These are phyloP conservation scores for Capsicum pubescens DNA, from an alignment of 257 asterid genomes.

Conservation along the genomic window DNA sequence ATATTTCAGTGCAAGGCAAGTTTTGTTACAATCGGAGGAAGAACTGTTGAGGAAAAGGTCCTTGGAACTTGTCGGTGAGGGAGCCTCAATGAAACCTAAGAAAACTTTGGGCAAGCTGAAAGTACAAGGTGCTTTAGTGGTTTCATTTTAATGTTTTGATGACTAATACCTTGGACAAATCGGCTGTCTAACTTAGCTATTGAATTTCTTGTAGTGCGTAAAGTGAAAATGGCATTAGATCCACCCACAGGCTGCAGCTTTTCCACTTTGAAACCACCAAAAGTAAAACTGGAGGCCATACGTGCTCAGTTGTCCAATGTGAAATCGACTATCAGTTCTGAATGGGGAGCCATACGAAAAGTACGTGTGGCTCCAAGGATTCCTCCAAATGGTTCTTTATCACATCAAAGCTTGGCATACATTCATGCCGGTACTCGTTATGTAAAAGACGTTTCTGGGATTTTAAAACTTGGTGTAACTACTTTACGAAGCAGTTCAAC, in stretches of 20 bases:
- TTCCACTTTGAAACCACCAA: constrained; percentile 64
- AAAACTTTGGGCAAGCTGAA: constrained; percentile 86
- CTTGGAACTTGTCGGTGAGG: constrained; percentile 77
- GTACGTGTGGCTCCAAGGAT: constrained; percentile 60
- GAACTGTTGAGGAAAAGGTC: constrained; percentile 72
- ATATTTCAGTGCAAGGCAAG: constrained; percentile 62
- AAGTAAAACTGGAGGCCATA: constrained; percentile 63
- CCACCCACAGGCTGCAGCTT: constrained; percentile 88
- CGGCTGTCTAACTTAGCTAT: background rate
- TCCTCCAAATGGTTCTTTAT: constrained; percentile 59
- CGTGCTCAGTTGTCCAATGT: constrained; percentile 67
- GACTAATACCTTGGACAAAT: background rate
- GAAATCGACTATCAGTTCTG: constrained; percentile 73
- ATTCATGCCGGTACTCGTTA: constrained; percentile 68
- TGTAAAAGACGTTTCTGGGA: constrained; percentile 77
- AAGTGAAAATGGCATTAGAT: constrained; percentile 84
- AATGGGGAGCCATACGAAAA: constrained; percentile 64
- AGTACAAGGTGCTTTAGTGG: constrained; percentile 67
- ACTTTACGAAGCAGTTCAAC: constrained; percentile 76
- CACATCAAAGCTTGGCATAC: constrained; percentile 68
- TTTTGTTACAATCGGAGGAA: constrained; percentile 84
- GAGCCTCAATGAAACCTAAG: constrained; percentile 74
- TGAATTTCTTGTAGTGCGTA: constrained; percentile 66
- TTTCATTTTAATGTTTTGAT: constrained; percentile 21
- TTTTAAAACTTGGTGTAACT: constrained; percentile 67